Evolutionary conservation across 1,284 basidiomycete species (phyloP).

Genomic region (Irpex sp.): DNA sequence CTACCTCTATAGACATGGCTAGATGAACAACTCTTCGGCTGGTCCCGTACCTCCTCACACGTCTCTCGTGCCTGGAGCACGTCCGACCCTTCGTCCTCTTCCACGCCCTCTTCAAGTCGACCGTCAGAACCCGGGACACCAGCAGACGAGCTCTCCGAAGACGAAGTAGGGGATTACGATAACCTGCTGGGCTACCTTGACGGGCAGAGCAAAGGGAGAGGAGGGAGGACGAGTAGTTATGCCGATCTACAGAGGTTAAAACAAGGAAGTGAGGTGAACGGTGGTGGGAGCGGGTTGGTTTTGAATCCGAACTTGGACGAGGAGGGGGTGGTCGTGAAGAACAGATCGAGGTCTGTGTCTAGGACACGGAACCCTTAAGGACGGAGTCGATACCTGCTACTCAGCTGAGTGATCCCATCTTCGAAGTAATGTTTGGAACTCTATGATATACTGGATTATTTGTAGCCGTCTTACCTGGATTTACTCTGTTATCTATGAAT

Average conservation of each 20-base stretch:
- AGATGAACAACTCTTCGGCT: constrained; percentile 92
- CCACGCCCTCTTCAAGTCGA: constrained; percentile 50
- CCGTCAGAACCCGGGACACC: constrained; percentile 56
- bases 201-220: constrained; percentile 34
- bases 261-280: constrained; percentile 12
- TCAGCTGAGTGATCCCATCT: too few relatives aligned
- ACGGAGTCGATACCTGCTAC: too few relatives aligned
- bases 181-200: constrained; percentile 62
- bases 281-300: background rate
- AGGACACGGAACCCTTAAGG: background rate
- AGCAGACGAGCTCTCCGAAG: constrained; percentile 43
- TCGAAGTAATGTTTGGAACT: background rate
- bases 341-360: background rate
- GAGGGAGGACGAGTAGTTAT: constrained; percentile 43
- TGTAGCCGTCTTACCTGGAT: background rate
- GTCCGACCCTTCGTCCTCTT: constrained; percentile 34
- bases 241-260: background rate
- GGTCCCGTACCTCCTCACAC: constrained; percentile 67
- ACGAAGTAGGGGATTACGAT: constrained; percentile 66
- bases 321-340: background rate
- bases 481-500: too few relatives aligned
- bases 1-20: constrained; percentile 68
- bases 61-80: constrained; percentile 37
- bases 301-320: background rate
- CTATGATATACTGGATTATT: background rate